Base-by-base conservation (phyloP, 2,329 filamentous ascomycete genomes). In the Sclerotiophoma versabilis region DNA sequence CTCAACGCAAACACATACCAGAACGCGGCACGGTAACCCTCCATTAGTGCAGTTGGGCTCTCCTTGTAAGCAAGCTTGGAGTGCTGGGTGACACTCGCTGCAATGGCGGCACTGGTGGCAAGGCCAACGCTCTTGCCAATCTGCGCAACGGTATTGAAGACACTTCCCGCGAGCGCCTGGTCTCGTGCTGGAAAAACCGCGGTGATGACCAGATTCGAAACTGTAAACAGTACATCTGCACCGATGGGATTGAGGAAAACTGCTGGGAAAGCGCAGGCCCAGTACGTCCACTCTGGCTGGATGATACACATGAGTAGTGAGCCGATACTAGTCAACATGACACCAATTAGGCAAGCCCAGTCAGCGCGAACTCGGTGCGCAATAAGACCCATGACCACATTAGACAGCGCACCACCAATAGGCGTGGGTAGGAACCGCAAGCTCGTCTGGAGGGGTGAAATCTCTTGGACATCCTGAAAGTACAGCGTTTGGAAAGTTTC, bases 281-380 rank as follows among this genome's bases (percentile, higher is more conserved):
- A 84, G 66, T 82, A 84, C 1, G 72, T 72, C 75, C 77, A 80
- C 1, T 65, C 54, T 0, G 78, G 77, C 17, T 78, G 70, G 14
- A 79, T 72, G 14, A 81, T 58, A 7, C 77, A 79, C 77, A 83
- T 78, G 4, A 81, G 69, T 2, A 83, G 58, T 0, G 77, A 76
- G 0, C 75, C 75, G 2, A 76, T 59, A 6, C 62, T 52, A 0
- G 63, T 67, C 22, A 72, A 46, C 1, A 38, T 36, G 2, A 63
- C 56, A 5, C 61, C 76, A 6, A 75, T 51, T 4, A 77, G 59
- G 1, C 82, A 74, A 2, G 79, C 62, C 42, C 74, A 73, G 54
- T 81, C 76, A 0, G 78, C 80, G 2, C 71, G 71, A 0, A 81
- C 68, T 19, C 73, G 71, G 54, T 82, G 79, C 1, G 80, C 76